Base-by-base conservation (phyloP, 768 basidiomycete genomes). In the Collybia nuda region DNA sequence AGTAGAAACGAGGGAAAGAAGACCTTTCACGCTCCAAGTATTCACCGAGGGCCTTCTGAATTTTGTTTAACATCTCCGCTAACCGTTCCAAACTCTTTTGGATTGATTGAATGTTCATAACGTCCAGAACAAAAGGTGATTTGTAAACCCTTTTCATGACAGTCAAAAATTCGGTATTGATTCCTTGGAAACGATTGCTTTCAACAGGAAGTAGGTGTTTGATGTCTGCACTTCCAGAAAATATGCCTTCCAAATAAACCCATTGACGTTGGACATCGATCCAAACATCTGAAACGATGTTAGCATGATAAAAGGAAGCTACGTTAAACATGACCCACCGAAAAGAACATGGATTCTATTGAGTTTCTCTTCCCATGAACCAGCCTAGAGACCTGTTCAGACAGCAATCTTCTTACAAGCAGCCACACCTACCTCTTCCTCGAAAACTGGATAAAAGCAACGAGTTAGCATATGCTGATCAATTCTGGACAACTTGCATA, bases 91-190 rank as follows among this genome's bases (percentile, higher is more conserved):
- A 74, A 56, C 90, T 94, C 74, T 99, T 98, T 73, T 99, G 97
- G 51, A 99, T 90, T 24, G 90, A 90, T 52, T 84, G 87, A 56
- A 98, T 96, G 64, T 95, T 95, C 79, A 98, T 84, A 49, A 99
- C 94, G 61, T 99, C 97, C 44, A 98, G 74, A 39, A 98, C 87
- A 67, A 98, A 96, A 0, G 97, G 95, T 12, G 96, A 98, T 71
- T 98, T 98, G 82, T 96, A 95, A 51, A 99, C 97, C 69, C 96
- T 96, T 78, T 98, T 98, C 97, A 99, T 98, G 56, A 98, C 94
- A 0, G 91, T 85, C 44, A 98, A 77, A 73, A 99, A 99, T 65
- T 99, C 97, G 40, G 92, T 84, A 66, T 99, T 98, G 78, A 99
- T 99, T 70, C 95, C 98, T 65, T 90, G 88, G 74, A 99, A 99